phyloP scores from a whole-genome alignment of 2,329 filamentous ascomycete species.

The Massarina eburnea region DNA sequence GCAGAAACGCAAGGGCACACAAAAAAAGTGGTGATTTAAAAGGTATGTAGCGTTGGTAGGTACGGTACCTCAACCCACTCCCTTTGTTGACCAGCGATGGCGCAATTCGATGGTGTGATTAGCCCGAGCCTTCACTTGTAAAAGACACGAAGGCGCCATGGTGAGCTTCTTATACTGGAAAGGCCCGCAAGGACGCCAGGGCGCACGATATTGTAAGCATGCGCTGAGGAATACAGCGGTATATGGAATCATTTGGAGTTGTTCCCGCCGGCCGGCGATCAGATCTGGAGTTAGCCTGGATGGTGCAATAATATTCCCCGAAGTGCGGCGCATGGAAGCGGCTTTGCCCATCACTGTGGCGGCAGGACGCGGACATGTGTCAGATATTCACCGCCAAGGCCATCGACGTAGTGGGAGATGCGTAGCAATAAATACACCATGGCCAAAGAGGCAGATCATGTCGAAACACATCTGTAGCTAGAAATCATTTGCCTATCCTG shows the following conservation, averaged over 20 bases:
- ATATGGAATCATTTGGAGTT: background rate
- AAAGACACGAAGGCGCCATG: no score
- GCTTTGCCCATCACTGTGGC: constrained; percentile 18
- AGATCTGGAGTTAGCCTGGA: constrained; percentile 27
- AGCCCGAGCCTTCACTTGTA: no score
- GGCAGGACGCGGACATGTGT: background rate
- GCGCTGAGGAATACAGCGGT: constrained; percentile 18
- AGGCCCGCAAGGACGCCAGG: background rate
- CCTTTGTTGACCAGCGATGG: background rate
- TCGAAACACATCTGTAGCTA: no score
- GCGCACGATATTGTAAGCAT: constrained; percentile 8
- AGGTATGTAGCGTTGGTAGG: no score
- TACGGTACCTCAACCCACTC: background rate
- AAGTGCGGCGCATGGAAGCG: constrained; percentile 20
- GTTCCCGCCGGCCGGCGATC: background rate
- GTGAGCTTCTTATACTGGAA: constrained; percentile 1
- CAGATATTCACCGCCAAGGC: background rate
- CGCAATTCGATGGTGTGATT: constrained; percentile 9
- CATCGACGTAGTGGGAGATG: no score
- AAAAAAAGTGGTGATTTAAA: no score
- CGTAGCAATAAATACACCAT: no score
- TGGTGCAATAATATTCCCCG: constrained; percentile 35
- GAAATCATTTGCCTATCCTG: constrained; percentile 16
- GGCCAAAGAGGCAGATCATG: no score
- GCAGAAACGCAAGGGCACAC: constrained; percentile 3